phyloP scores from a whole-genome alignment of 345 rosid species.

The Melaleuca quinquenervia region DNA sequence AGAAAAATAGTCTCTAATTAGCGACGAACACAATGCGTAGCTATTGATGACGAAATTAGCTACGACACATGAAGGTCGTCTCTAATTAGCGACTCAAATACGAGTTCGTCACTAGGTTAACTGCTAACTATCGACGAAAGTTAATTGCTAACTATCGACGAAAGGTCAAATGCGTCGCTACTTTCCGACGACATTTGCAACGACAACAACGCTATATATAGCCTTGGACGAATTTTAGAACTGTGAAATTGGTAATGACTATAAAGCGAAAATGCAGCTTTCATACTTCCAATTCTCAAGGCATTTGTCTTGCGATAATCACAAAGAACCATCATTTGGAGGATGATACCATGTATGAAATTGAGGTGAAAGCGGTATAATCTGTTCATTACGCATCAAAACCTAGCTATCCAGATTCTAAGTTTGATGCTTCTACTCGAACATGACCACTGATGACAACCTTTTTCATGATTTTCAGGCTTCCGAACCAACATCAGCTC shows the following conservation, averaged over 20 bases:
- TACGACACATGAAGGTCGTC: no score
- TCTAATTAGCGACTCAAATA: no score
- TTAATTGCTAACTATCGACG: no score
- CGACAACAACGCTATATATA: no score
- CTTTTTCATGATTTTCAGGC: not conserved
- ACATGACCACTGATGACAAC: not conserved
- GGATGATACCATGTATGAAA: not conserved
- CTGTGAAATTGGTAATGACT: not conserved
- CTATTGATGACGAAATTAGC: no score
- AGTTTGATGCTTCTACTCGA: not conserved
- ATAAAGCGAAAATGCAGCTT: not conserved
- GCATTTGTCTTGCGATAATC: not conserved
- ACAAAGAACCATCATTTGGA: not conserved
- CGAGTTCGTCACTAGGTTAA: no score
- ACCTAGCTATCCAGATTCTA: not conserved
- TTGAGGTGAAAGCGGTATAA: not conserved
- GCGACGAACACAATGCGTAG: no score
- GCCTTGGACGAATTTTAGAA: not conserved
- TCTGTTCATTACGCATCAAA: not conserved
- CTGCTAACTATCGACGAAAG: no score
- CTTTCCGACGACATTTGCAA: no score
- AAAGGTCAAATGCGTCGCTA: no score
- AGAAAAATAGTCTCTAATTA: no score
- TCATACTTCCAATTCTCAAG: not conserved
- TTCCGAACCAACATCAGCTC: not conserved